Conservation (phyloP, 2,329 filamentous ascomycete genomes). For the Metarhizium album region DNA sequence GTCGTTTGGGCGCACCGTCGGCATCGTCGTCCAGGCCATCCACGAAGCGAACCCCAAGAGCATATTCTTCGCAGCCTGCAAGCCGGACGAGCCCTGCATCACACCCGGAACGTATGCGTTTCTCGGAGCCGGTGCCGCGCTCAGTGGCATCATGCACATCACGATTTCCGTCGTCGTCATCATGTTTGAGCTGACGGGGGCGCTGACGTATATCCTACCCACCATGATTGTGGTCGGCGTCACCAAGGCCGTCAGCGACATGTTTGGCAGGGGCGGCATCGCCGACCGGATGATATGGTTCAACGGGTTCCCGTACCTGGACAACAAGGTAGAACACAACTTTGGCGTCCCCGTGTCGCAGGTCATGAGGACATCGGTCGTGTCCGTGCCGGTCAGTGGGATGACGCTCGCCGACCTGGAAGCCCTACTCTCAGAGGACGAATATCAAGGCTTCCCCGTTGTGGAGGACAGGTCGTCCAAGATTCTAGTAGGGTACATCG, state of each 20-base stretch:
- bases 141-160: slow-evolving; percentile 97
- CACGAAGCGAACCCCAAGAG: slow-evolving; percentile 76
- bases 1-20: slow-evolving; percentile 86
- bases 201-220: slow-evolving; percentile 88
- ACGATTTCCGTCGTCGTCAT: slow-evolving; percentile 96
- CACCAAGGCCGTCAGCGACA: slow-evolving; percentile 83
- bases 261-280: slow-evolving; percentile 92
- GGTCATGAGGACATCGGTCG: slow-evolving; percentile 72
- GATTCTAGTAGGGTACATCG: slow-evolving; percentile 80
- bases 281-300: slow-evolving; percentile 99
- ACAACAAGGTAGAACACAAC: slow-evolving; percentile 95
- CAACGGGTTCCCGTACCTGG: slow-evolving; percentile 91
- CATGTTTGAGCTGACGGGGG: slow-evolving; percentile 98
- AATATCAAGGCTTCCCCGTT: slow-evolving; percentile 88
- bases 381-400: slow-evolving; percentile 63
- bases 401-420: slow-evolving; percentile 70
- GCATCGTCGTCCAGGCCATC: slow-evolving; percentile 83
- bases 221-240: slow-evolving; percentile 99
- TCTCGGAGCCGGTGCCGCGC: slow-evolving; percentile 77
- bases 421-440: slow-evolving; percentile 61
- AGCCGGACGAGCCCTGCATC: slow-evolving; percentile 88
- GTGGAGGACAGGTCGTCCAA: slow-evolving; percentile 63
- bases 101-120: slow-evolving; percentile 97
- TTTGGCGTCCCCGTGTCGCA: slow-evolving; percentile 90
- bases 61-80: slow-evolving; percentile 77